Evolutionary conservation across 768 basidiomycete genomes (phyloP).

Genomic region (Podaxis sp.): DNA sequence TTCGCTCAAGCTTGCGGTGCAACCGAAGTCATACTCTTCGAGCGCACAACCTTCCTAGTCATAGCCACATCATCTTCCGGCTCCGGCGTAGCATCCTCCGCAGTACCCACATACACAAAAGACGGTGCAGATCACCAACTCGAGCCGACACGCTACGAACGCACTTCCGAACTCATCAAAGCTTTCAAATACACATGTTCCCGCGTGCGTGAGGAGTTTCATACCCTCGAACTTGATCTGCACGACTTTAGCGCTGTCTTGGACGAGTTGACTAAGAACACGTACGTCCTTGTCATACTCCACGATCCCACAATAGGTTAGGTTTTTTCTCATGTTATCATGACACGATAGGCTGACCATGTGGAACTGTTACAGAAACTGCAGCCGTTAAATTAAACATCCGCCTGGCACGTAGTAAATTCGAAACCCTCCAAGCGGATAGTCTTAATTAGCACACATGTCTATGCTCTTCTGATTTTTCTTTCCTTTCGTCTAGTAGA

Average conservation of each 20-base stretch:
- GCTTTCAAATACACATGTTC: slow-evolving; percentile 91
- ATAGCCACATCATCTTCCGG: slow-evolving; percentile 74
- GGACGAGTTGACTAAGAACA: slow-evolving; percentile 90
- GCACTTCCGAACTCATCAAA: slow-evolving; percentile 91
- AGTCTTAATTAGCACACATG: slow-evolving; percentile 29
- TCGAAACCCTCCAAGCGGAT: slow-evolving; percentile 84
- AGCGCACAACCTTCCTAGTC: slow-evolving; percentile 96
- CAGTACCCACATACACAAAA: slow-evolving; percentile 18
- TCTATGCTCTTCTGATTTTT: neutral
- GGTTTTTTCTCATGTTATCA: slow-evolving; percentile 16
- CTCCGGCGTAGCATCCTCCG: slow-evolving; percentile 29
- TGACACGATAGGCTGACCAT: neutral
- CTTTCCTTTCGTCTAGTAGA: neutral
- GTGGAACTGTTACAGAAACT: slow-evolving; percentile 53
- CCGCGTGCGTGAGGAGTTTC: slow-evolving; percentile 80
- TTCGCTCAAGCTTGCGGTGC: slow-evolving; percentile 87
- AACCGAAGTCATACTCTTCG: slow-evolving; percentile 93
- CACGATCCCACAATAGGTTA: slow-evolving; percentile 86
- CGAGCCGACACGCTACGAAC: slow-evolving; percentile 73
- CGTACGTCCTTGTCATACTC: slow-evolving; percentile 86
- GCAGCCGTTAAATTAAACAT: slow-evolving; percentile 88
- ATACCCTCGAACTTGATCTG: slow-evolving; percentile 82
- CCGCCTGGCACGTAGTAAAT: slow-evolving; percentile 78
- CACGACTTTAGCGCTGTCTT: slow-evolving; percentile 84
- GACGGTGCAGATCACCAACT: slow-evolving; percentile 39